Evolutionary conservation across 1,284 basidiomycete genomes (phyloP), one percentile per base, ranked within the genome.

Genomic region (Caloboletus inedulis): DNA sequence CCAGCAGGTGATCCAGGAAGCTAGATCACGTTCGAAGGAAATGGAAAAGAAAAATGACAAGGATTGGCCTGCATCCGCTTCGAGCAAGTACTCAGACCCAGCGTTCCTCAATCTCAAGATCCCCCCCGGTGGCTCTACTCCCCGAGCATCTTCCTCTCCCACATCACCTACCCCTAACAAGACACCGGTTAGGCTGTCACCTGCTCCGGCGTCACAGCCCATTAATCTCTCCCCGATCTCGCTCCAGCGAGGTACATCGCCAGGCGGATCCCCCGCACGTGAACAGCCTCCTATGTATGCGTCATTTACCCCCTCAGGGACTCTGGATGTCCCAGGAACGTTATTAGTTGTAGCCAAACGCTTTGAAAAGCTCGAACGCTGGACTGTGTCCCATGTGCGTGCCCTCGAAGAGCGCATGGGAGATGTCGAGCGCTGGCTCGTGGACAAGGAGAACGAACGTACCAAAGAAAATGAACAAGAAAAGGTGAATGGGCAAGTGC

Each of bases 291-390:
- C 86, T 1, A 62, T 87, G 35, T 91, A 91, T 61, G 85, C 86
- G 1, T 83, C 87, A 49, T 90, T 89, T 66, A 81, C 79, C 30
- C 57, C 78, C 3, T 77, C 85, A 45, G 88, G 89, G 4, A 78
- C 80, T 0, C 71, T 91, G 5, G 89, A 91, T 61, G 72, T 89
- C 8, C 78, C 83, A 13, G 81, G 78, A 2, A 90, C 89, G 0
- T 70, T 91, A 2, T 71, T 91, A 8, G 50, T 53, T 1, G 49
- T 68, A 34, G 66, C 66, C 7, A 71, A 63, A 44, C 66, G 67
- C 49, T 91, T 91, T 54, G 89, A 91, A 67, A 91, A 91, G 63
- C 77, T 91, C n/a, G 88, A 91, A 64, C 85, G 85, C 57, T 91
- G 88, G 88, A 85, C 87, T 0, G 87, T 91, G 1, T 81, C 85